phyloP scores from a whole-genome alignment of 345 rosid genomes.

The Turritis glabra region DNA sequence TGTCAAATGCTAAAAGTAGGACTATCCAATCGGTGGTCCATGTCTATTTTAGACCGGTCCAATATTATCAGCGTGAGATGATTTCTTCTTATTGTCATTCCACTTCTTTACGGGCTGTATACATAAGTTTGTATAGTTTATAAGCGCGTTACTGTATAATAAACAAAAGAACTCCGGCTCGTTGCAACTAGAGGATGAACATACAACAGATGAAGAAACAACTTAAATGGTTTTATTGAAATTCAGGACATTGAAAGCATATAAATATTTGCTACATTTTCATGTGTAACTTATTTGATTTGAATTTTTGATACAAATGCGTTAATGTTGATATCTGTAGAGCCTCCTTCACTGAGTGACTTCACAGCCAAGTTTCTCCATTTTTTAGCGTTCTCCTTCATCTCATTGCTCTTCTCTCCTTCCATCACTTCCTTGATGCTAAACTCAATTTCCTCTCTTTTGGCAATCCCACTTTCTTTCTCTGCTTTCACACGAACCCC shows the following conservation, averaged over 20 bases:
- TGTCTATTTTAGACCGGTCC: too few relatives aligned
- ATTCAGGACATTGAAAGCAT: background rate
- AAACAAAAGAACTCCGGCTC: background rate
- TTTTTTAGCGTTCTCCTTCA: constrained; percentile 44
- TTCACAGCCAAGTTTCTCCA: constrained; percentile 53
- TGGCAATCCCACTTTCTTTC: constrained; percentile 50
- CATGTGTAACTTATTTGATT: constrained; percentile 6
- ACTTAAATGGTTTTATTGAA: background rate
- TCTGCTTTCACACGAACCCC: constrained; percentile 56
- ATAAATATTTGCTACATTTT: background rate
- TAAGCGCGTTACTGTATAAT: constrained; percentile 3
- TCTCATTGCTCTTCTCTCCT: constrained; percentile 46
- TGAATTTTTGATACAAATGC: constrained; percentile 36
- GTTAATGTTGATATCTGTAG: constrained; percentile 50
- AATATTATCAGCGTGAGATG: too few relatives aligned
- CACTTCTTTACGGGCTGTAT: background rate
- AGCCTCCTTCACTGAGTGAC: constrained; percentile 54
- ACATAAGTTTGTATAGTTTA: constrained; percentile 18
- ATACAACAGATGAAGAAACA: constrained; percentile 13
- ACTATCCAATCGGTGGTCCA: too few relatives aligned
- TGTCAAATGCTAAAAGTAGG: too few relatives aligned
- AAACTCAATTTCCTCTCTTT: constrained; percentile 49
- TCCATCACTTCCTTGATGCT: constrained; percentile 58
- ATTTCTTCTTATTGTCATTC: background rate
- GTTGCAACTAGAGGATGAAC: too few relatives aligned